These are phyloP conservation scores for Wallacemonas sp. DNA, from an alignment of 208 protist genomes.

Conservation along the genomic window DNA sequence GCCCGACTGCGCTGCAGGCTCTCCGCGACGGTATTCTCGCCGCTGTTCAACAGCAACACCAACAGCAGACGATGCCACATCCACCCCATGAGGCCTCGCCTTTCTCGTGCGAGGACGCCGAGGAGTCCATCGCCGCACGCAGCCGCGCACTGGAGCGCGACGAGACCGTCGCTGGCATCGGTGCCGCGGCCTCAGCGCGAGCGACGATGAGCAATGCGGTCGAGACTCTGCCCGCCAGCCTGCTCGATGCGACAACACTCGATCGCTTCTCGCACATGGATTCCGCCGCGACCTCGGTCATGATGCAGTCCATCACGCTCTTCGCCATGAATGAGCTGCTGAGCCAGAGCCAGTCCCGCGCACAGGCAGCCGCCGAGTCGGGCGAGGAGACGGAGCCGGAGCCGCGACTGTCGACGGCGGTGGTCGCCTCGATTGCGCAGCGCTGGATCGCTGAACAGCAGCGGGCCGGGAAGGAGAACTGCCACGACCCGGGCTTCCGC, in stretches of 20 bases:
- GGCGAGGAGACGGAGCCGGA: conserved; percentile 5
- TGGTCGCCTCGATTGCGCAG: conserved; percentile 13
- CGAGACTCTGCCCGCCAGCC: conserved; percentile 17
- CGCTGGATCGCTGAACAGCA: conserved; percentile 14
- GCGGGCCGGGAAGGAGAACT: conserved; percentile 12
- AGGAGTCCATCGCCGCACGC: not conserved
- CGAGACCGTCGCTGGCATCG: not conserved
- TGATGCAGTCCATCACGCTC: conserved; percentile 13
- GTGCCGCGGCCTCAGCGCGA: conserved; percentile 12
- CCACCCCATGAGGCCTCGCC: not conserved
- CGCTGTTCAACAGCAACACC: not conserved
- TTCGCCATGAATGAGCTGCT: conserved; percentile 15
- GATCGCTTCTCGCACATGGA: conserved; percentile 5
- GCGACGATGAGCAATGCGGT: conserved; percentile 5
- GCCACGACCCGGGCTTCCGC: not conserved
- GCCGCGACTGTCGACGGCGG: conserved; percentile 5
- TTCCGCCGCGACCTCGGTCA: conserved; percentile 13
- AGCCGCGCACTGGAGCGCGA: conserved; percentile 17
- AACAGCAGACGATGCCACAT: not conserved
- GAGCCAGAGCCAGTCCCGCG: not conserved
- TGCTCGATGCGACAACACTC: conserved; percentile 13
- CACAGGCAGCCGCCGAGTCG: not conserved
- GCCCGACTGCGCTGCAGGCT: conserved; percentile 3
- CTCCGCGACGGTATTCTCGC: conserved; percentile 1
- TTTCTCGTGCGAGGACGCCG: too few relatives aligned